phyloP scores from a whole-genome alignment of 2,329 filamentous ascomycete genomes.

The Hypoxylon sp. region DNA sequence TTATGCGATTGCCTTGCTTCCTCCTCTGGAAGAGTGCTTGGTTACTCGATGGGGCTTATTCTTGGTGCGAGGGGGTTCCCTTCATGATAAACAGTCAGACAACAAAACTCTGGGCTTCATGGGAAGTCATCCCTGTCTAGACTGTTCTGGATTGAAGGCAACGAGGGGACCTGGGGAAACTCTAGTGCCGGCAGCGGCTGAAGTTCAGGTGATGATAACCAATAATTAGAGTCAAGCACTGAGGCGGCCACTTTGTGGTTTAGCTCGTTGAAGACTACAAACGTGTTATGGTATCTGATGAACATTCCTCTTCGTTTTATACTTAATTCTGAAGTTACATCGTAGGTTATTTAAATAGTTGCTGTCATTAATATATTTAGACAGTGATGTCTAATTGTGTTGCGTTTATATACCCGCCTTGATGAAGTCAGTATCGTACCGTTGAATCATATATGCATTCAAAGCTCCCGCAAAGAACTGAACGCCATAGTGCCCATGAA shows the following conservation, averaged over 20 bases:
- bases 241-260: conserved; percentile 69
- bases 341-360: conserved; percentile 1
- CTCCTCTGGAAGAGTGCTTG: conserved; percentile 58
- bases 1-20: conserved; percentile 91
- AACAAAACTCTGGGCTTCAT: conserved; percentile 55
- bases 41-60: conserved; percentile 99
- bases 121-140: conserved; percentile 48
- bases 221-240: conserved; percentile 99
- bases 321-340: background rate
- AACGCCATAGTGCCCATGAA: conserved; percentile 35
- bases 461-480: conserved; percentile 16
- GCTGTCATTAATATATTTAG: background rate
- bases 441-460: conserved; percentile 35
- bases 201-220: conserved; percentile 91
- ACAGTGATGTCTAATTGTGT: conserved; percentile 20
- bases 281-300: conserved; percentile 67
- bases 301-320: conserved; percentile 49
- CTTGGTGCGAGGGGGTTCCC: conserved; percentile 92
- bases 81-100: conserved; percentile 44
- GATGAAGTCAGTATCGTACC: conserved; percentile 16
- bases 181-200: background rate
- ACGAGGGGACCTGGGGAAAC: conserved; percentile 27
- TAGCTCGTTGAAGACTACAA: conserved; percentile 62
- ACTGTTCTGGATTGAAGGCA: conserved; percentile 40
- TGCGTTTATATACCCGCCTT: conserved; percentile 24